A percentile compares a stretch with the other conserved stretches of the same genome.
Evolutionary conservation across 2,329 filamentous ascomycete genomes (phyloP).

Genomic region (Teratosphaeria epicoccoides): DNA sequence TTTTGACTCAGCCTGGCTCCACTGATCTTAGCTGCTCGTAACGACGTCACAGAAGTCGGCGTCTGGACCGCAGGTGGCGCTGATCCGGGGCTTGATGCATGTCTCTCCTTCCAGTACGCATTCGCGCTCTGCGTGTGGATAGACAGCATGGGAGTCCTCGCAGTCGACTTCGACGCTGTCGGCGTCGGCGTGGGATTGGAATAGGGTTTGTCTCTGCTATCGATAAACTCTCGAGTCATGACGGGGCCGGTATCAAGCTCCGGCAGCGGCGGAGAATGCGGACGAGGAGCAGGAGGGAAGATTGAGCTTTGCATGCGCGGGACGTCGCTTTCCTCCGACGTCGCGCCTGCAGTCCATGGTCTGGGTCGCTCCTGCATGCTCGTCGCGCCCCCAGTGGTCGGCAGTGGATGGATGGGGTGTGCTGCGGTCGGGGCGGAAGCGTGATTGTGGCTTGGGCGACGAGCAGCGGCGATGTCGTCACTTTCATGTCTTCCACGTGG

Average conservation of each 20-base stretch:
- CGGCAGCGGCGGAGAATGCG: constrained; percentile 3
- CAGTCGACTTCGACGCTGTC: constrained; percentile 1
- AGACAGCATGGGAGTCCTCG: neutral
- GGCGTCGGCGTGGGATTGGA: constrained; percentile 6
- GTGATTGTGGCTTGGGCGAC: neutral
- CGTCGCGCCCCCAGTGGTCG: constrained; percentile 5
- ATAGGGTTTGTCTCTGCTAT: constrained; percentile 24
- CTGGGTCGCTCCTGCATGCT: constrained; percentile 15
- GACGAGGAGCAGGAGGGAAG: constrained; percentile 1
- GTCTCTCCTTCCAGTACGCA: neutral
- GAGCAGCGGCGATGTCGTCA: constrained; percentile 6
- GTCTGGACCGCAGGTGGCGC: neutral
- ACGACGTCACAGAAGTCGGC: constrained; percentile 2
- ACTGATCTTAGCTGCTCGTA: constrained; percentile 6
- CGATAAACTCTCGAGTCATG: constrained; percentile 23
- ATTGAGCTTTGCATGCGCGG: neutral
- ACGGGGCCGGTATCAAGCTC: constrained; percentile 10
- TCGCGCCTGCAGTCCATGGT: constrained; percentile 6
- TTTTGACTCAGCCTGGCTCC: constrained; percentile 7
- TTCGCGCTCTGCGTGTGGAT: neutral
- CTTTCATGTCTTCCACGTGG: constrained; percentile 7
- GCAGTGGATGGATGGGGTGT: constrained; percentile 5
- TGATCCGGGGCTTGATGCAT: neutral
- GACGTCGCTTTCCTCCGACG: neutral
- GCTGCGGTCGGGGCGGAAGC: constrained; percentile 4